These are phyloP conservation scores for Rhizopogon salebrosus DNA, from an alignment of 768 basidiomycete species.

Conservation along the genomic window DNA sequence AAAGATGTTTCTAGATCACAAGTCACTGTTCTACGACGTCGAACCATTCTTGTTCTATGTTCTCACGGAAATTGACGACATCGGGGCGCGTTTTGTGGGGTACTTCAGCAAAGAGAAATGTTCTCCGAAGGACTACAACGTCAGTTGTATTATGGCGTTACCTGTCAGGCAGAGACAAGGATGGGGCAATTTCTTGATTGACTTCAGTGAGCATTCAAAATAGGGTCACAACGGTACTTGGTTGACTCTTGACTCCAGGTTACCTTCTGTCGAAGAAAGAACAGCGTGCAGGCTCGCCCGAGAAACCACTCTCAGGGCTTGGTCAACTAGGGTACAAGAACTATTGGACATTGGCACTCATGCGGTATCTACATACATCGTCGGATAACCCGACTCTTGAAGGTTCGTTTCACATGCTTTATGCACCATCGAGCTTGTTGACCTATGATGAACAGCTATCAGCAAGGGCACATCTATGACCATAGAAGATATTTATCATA, in stretches of 20 bases:
- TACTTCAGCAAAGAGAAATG: slow-evolving; percentile 99
- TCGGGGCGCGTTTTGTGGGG: slow-evolving; percentile 91
- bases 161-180: slow-evolving; percentile 92
- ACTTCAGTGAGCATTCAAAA: slow-evolving; percentile 67
- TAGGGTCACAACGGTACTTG: neutral
- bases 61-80: slow-evolving; percentile 86
- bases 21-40: slow-evolving; percentile 98
- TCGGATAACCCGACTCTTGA: slow-evolving; percentile 63
- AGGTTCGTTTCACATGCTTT: slow-evolving; percentile 44
- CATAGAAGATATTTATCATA: slow-evolving; percentile 77
- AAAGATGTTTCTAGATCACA: slow-evolving; percentile 99
- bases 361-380: slow-evolving; percentile 66
- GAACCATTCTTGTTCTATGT: slow-evolving; percentile 99
- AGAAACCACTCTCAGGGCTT: slow-evolving; percentile 90
- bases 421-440: slow-evolving; percentile 14
- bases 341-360: slow-evolving; percentile 89
- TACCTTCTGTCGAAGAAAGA: slow-evolving; percentile 97
- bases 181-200: slow-evolving; percentile 96
- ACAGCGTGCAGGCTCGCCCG: slow-evolving; percentile 83
- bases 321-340: slow-evolving; percentile 92
- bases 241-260: slow-evolving; percentile 43
- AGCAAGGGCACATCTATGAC: slow-evolving; percentile 86
- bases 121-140: slow-evolving; percentile 92
- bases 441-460: slow-evolving; percentile 55
- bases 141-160: slow-evolving; percentile 99